Evolutionary conservation across 805 yeast species (phyloP).

Genomic region (Pichia rugopelliculosa): DNA sequence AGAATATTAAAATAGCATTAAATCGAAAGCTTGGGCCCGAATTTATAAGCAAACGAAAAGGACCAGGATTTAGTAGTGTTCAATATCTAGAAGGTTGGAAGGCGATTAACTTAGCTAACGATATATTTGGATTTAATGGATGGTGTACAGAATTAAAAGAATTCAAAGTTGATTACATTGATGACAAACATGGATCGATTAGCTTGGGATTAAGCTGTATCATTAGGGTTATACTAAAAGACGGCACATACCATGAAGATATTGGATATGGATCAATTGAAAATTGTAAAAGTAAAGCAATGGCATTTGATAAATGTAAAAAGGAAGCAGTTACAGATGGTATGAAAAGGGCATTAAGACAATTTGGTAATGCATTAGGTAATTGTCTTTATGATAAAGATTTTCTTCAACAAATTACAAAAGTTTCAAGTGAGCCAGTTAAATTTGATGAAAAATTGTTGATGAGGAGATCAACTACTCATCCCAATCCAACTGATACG

Average conservation of each 20-base stretch:
- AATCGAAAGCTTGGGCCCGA: slow-evolving; percentile 60
- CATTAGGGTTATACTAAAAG: slow-evolving; percentile 65
- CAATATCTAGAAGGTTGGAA: slow-evolving; percentile 81
- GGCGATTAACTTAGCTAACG: slow-evolving; percentile 71
- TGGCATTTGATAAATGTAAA: slow-evolving; percentile 73
- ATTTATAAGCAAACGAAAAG: slow-evolving; percentile 66
- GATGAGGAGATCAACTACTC: slow-evolving; percentile 18
- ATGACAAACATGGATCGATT: slow-evolving; percentile 49
- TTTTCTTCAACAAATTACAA: slow-evolving; percentile 44
- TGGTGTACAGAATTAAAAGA: slow-evolving; percentile 70
- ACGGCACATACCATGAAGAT: slow-evolving; percentile 77
- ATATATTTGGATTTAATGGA: slow-evolving; percentile 76
- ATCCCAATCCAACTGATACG: background rate
- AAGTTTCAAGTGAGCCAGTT: slow-evolving; percentile 30
- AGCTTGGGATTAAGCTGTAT: slow-evolving; percentile 64
- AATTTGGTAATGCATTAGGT: slow-evolving; percentile 75
- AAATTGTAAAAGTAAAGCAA: slow-evolving; percentile 58
- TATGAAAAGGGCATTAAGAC: slow-evolving; percentile 66
- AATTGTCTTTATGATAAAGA: slow-evolving; percentile 78
- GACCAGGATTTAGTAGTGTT: slow-evolving; percentile 63
- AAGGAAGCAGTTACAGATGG: slow-evolving; percentile 87
- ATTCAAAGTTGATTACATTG: slow-evolving; percentile 64
- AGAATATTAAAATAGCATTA: slow-evolving; percentile 23
- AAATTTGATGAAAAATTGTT: slow-evolving; percentile 26
- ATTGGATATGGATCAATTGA: slow-evolving; percentile 71